These are phyloP conservation scores for Heliocybe sulcata DNA, from an alignment of 1,284 basidiomycete genomes.

Conservation along the genomic window DNA sequence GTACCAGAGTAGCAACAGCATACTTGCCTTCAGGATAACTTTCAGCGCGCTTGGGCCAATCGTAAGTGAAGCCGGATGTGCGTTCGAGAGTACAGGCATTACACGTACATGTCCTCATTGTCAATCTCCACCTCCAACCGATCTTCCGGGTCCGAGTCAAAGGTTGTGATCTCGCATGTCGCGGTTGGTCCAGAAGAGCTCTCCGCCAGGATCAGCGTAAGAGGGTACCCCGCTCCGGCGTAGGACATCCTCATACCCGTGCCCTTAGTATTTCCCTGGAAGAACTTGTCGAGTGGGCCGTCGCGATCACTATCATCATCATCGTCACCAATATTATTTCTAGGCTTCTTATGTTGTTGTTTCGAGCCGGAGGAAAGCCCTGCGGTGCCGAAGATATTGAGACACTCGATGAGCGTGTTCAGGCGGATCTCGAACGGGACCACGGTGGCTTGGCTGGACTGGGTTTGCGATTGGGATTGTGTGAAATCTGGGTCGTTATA, in stretches of 20 bases:
- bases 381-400: constrained; percentile 90
- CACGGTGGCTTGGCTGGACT: constrained; percentile 18
- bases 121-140: constrained; percentile 78
- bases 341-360: constrained; percentile 29
- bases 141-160: constrained; percentile 81
- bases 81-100: too few relatives aligned
- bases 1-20: background rate
- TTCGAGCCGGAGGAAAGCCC: constrained; percentile 25
- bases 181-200: constrained; percentile 81
- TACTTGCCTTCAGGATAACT: constrained; percentile 76
- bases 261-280: constrained; percentile 47
- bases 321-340: constrained; percentile 37
- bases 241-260: constrained; percentile 87
- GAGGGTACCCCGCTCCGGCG: constrained; percentile 70
- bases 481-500: constrained; percentile 30
- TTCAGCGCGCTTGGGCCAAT: constrained; percentile 54
- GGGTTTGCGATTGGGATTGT: constrained; percentile 18
- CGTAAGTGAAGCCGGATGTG: constrained; percentile 26
- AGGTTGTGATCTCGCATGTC: constrained; percentile 82
- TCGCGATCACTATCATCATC: constrained; percentile 18
- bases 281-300: constrained; percentile 43
- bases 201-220: constrained; percentile 81
- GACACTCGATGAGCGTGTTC: constrained; percentile 77
- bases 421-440: constrained; percentile 79
- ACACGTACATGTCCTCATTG: background rate